These are phyloP conservation scores for Ordospora pajunii DNA, from an alignment of 371 early-diverging fungal species.

Conservation along the genomic window DNA sequence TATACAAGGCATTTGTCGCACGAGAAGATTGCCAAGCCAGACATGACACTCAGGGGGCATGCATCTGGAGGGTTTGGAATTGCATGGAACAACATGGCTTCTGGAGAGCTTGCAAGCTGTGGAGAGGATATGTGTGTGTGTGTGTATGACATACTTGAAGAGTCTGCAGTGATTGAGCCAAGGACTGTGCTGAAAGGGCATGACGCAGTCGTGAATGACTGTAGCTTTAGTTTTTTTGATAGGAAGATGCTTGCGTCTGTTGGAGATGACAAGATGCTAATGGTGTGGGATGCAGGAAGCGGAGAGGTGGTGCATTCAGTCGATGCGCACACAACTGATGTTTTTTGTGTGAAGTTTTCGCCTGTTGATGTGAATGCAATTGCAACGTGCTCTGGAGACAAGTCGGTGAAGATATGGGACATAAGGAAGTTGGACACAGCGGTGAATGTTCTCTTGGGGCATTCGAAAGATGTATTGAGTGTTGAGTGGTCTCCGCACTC, in stretches of 20 bases:
- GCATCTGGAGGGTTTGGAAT: conserved; percentile 77
- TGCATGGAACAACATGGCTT: conserved; percentile 63
- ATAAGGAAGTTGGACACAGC: conserved; percentile 71
- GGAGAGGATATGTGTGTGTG: conserved; percentile 74
- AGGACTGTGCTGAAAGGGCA: conserved; percentile 69
- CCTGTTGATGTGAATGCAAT: conserved; percentile 73
- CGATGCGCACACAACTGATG: conserved; percentile 76
- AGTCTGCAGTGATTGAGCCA: neutral
- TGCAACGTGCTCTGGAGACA: conserved; percentile 85
- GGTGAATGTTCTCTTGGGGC: conserved; percentile 74
- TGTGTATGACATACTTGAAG: conserved; percentile 71
- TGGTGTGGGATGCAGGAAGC: conserved; percentile 71
- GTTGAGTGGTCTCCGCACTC: conserved; percentile 84
- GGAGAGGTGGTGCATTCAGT: conserved; percentile 63
- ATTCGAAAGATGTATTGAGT: conserved; percentile 79
- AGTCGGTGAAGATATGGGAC: conserved; percentile 87
- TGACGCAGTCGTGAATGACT: conserved; percentile 81
- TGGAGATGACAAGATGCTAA: conserved; percentile 77
- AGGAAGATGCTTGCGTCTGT: conserved; percentile 79
- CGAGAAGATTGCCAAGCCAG: conserved; percentile 71
- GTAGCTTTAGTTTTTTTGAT: conserved; percentile 71
- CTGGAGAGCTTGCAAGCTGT: conserved; percentile 68
- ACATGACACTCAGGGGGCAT: conserved; percentile 76
- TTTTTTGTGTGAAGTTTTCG: conserved; percentile 82
- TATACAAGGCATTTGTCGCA: conserved; percentile 76